Conservation (phyloP, 177 flowering plant genomes). For the Vitis hybrid region DNA sequence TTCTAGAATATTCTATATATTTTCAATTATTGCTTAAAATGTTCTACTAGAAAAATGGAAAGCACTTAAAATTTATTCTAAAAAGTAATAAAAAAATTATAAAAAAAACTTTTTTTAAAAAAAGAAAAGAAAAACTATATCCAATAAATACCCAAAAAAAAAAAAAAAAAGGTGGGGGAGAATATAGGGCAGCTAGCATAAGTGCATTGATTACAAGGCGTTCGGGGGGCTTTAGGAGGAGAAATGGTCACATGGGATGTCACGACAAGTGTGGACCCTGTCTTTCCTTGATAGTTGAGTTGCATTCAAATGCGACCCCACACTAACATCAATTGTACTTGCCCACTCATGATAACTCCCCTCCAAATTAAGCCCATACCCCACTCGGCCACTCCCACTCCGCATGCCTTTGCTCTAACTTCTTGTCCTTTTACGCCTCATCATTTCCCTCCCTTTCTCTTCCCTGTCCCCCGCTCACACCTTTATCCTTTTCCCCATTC, state of each 20-base stretch:
- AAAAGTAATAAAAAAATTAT: too few species aligned
- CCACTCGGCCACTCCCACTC: constrained; percentile 4
- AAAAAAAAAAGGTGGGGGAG: too few species aligned
- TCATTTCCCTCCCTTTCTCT: neutral
- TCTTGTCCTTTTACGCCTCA: neutral
- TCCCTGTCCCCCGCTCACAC: neutral
- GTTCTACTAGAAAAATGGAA: too few species aligned
- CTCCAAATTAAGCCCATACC: constrained; percentile 13
- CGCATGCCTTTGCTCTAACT: too few species aligned
- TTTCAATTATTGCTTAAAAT: too few species aligned
- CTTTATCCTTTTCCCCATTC: neutral
- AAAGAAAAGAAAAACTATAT: too few species aligned
- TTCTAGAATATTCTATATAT: too few species aligned
- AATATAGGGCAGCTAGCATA: too few species aligned
- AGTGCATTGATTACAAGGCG: neutral
- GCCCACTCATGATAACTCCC: neutral
- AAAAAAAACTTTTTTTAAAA: too few species aligned
- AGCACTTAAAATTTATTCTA: too few species aligned
- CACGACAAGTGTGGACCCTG: constrained; percentile 12
- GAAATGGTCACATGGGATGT: constrained; percentile 35
- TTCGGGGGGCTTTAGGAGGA: neutral
- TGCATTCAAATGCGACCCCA: constrained; percentile 12
- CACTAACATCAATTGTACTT: constrained; percentile 15
- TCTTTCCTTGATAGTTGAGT: constrained; percentile 13
- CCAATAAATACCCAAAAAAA: too few species aligned